These are phyloP conservation scores for Cladosporium cucumerinum DNA, from an alignment of 2,329 filamentous ascomycete species.

Conservation along the genomic window DNA sequence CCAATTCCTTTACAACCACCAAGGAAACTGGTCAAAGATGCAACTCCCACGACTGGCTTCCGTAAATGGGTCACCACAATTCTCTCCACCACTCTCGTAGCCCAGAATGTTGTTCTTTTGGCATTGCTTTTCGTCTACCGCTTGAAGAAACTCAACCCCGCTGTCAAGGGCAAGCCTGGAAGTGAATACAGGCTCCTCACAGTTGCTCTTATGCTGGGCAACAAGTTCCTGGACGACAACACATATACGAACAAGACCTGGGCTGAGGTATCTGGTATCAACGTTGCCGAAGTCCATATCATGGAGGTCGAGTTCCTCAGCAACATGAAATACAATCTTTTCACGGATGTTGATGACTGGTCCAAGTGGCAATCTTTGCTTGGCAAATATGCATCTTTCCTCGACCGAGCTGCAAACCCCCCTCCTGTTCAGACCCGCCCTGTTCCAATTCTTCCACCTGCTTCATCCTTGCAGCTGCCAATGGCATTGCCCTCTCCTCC, in stretches of 20 bases:
- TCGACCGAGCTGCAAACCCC: slow-evolving; percentile 60
- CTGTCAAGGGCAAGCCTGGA: slow-evolving; percentile 83
- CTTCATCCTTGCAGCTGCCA: slow-evolving; percentile 47
- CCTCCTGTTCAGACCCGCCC: slow-evolving; percentile 36
- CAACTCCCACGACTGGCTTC: slow-evolving; percentile 74
- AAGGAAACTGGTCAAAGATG: slow-evolving; percentile 62
- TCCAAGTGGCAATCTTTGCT: slow-evolving; percentile 80
- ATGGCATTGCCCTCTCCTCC: slow-evolving; percentile 52
- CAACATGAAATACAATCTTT: slow-evolving; percentile 93
- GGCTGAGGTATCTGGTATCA: slow-evolving; percentile 94
- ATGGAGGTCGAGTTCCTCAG: slow-evolving; percentile 99
- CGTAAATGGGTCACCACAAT: slow-evolving; percentile 92
- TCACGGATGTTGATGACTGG: slow-evolving; percentile 85
- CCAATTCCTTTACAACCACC: slow-evolving; percentile 32
- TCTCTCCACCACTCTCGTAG: slow-evolving; percentile 89
- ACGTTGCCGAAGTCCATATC: slow-evolving; percentile 91
- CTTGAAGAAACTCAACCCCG: slow-evolving; percentile 83
- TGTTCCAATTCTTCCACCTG: slow-evolving; percentile 44
- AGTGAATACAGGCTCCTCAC: slow-evolving; percentile 93
- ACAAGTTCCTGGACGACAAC: slow-evolving; percentile 98
- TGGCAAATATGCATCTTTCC: slow-evolving; percentile 77
- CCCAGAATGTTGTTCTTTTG: slow-evolving; percentile 88
- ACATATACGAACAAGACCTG: slow-evolving; percentile 99
- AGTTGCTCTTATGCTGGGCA: slow-evolving; percentile 93
- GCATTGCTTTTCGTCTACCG: slow-evolving; percentile 91